Conservation (phyloP, 2,329 filamentous ascomycete species). For the Xylariaceae sp. region DNA sequence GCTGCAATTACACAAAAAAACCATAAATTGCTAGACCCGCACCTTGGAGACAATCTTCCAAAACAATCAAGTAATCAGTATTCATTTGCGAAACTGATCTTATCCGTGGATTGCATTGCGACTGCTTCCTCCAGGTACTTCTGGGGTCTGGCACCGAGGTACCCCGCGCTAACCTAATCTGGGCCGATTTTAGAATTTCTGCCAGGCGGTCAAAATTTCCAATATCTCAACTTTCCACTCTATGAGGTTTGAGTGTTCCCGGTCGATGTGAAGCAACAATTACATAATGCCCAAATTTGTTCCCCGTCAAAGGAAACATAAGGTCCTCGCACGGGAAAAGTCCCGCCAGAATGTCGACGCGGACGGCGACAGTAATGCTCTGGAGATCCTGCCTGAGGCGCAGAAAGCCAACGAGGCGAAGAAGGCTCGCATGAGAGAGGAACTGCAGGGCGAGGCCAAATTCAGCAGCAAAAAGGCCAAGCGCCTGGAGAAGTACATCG, state of each 20-base stretch:
- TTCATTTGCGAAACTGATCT: too few relatives aligned
- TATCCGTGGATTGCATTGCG: too few relatives aligned
- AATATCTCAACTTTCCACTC: not conserved
- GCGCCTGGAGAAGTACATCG: constrained; percentile 66
- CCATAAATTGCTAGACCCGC: too few relatives aligned
- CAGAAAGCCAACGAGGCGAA: constrained; percentile 47
- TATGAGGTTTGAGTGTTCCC: too few relatives aligned
- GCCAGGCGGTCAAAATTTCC: constrained; percentile 30
- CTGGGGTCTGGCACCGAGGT: not conserved
- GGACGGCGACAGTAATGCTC: constrained; percentile 47
- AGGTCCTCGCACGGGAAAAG: constrained; percentile 60
- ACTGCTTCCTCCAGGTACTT: too few relatives aligned
- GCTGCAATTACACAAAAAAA: too few relatives aligned
- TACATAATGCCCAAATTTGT: constrained; percentile 52
- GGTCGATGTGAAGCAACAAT: not conserved
- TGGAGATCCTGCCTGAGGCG: constrained; percentile 44
- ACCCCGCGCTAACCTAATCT: constrained; percentile 23
- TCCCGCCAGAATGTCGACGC: constrained; percentile 37
- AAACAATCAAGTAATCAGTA: too few relatives aligned
- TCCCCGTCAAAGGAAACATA: constrained; percentile 64
- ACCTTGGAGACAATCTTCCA: too few relatives aligned
- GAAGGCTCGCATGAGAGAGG: constrained; percentile 51
- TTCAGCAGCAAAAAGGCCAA: constrained; percentile 64
- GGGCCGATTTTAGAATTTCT: constrained; percentile 17
- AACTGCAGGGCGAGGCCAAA: constrained; percentile 49